Evolutionary conservation across 768 basidiomycete genomes (phyloP).

Genomic region (Suillus fuscotomentosus): DNA sequence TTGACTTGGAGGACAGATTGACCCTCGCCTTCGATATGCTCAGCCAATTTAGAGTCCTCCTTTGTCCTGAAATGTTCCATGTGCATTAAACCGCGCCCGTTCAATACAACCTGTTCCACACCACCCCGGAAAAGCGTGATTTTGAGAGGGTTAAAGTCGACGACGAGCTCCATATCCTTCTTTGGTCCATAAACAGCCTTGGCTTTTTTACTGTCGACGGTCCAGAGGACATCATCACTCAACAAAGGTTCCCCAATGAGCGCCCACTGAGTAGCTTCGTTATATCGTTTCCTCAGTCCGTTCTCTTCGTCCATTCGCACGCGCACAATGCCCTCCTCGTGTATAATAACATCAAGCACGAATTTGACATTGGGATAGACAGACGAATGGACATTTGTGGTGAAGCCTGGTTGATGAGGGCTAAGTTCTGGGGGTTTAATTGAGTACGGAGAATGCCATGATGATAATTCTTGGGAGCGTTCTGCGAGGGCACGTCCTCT

Average conservation of each 20-base stretch:
- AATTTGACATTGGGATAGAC: slow-evolving; percentile 87
- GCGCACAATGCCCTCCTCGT: slow-evolving; percentile 86
- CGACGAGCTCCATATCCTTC: slow-evolving; percentile 61
- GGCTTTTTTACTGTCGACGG: slow-evolving; percentile 59
- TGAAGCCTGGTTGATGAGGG: slow-evolving; percentile 58
- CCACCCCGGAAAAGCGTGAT: slow-evolving; percentile 72
- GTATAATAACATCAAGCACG: slow-evolving; percentile 77
- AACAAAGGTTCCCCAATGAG: slow-evolving; percentile 70
- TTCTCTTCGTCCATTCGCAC: slow-evolving; percentile 89
- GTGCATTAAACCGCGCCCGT: slow-evolving; percentile 86
- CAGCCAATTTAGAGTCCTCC: slow-evolving; percentile 39
- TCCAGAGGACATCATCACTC: slow-evolving; percentile 62
- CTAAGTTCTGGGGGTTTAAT: slow-evolving; percentile 52
- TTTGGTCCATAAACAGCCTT: slow-evolving; percentile 65
- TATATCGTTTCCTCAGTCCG: slow-evolving; percentile 79
- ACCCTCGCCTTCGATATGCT: slow-evolving; percentile 29
- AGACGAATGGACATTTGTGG: slow-evolving; percentile 72
- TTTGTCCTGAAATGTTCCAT: slow-evolving; percentile 96
- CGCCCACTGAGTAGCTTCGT: slow-evolving; percentile 91
- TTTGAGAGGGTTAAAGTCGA: slow-evolving; percentile 75
- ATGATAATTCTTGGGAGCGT: slow-evolving; percentile 56
- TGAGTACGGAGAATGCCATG: slow-evolving; percentile 88
- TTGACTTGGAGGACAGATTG: slow-evolving; percentile 58
- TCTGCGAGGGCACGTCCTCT: slow-evolving; percentile 80
- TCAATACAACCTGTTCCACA: slow-evolving; percentile 83